Evolutionary conservation across 2,329 filamentous ascomycete genomes (phyloP), one percentile per base, ranked within the genome.

Genomic region (Coniochaeta pulveracea): DNA sequence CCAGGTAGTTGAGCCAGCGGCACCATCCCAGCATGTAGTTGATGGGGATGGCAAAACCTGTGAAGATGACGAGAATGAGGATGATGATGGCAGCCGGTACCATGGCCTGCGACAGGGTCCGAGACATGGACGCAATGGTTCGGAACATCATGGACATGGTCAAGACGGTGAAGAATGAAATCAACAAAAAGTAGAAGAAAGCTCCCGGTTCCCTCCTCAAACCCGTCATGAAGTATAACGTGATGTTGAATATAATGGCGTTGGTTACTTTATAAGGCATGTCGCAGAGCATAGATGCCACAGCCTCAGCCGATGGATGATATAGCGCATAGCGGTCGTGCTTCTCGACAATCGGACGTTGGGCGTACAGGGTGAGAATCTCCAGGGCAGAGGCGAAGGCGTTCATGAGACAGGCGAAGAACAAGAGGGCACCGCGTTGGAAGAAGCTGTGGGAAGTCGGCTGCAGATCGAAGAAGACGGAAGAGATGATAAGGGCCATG

Each of bases 341-440:
- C 53, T 94, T 94, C 51, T 94, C 85, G 39, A 95, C 85, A 46
- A 94, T 93, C 2, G 83, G 81, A 23, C 88, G 80, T 69, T 94
- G 86, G 3, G 83, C 74, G 51, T 91, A 95, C 4, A 94, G 68
- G 0, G 83, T 86, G 21, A 91, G 57, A 50, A 94, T 91, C 66
- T 91, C 85, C 24, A 91, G 69, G 36, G 81, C 80, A 51, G 76
- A 81, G 40, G 78, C 69, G 48, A 93, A 91, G 29, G 84, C 85
- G 54, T 91, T 93, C 63, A 91, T 77, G 39, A 94, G 64, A 48
- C 86, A 77, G 44, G 84, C 83, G 50, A 93, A 91, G 72, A 93
- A 94, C 34, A 94, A 64, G 16, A 93, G 66, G 27, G 82, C 78
- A 42, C 81, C 83, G 40, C 85, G 76, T 46, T 74, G 70, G 61